Conservation (phyloP, 2,329 filamentous ascomycete genomes). For the Neofusicoccum ribis region DNA sequence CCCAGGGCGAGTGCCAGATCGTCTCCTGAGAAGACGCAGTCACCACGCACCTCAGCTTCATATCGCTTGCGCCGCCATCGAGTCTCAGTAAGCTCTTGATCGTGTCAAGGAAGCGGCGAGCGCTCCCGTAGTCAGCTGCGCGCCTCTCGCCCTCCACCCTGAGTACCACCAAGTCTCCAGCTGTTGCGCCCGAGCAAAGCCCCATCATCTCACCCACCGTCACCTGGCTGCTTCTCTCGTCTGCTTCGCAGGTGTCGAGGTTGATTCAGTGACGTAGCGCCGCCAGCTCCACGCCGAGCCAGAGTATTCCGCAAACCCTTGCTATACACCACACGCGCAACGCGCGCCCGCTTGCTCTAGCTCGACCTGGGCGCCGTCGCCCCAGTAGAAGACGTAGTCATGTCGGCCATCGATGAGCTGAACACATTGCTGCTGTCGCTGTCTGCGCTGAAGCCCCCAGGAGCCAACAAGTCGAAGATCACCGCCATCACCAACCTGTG, state of each 20-base stretch:
- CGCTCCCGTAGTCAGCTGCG: background rate
- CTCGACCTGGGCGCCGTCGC: slow-evolving; percentile 11
- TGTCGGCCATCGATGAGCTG: slow-evolving; percentile 83
- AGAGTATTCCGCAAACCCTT: slow-evolving; percentile 16
- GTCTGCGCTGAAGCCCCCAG: slow-evolving; percentile 86
- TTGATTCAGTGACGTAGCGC: slow-evolving; percentile 20
- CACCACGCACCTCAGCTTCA: background rate
- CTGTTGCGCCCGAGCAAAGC: slow-evolving; percentile 7
- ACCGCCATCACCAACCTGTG: slow-evolving; percentile 82
- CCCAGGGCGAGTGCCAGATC: slow-evolving; percentile 13
- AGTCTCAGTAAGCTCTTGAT: slow-evolving; percentile 8
- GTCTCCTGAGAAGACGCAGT: slow-evolving; percentile 17
- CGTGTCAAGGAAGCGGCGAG: slow-evolving; percentile 16
- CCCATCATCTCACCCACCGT: slow-evolving; percentile 6
- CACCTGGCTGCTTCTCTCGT: slow-evolving; percentile 7
- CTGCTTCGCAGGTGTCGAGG: slow-evolving; percentile 16
- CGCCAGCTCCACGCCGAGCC: slow-evolving; percentile 4
- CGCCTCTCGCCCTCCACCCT: slow-evolving; percentile 9
- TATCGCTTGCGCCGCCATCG: slow-evolving; percentile 1
- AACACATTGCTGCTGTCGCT: slow-evolving; percentile 89
- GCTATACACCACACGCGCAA: background rate
- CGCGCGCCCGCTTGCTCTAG: slow-evolving; percentile 13
- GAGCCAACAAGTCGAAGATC: slow-evolving; percentile 92
- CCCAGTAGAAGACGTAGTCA: slow-evolving; percentile 30
- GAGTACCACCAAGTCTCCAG: slow-evolving; percentile 17